Base-by-base conservation (phyloP, 129 eudicot genomes). In the Tagetes patula region DNA sequence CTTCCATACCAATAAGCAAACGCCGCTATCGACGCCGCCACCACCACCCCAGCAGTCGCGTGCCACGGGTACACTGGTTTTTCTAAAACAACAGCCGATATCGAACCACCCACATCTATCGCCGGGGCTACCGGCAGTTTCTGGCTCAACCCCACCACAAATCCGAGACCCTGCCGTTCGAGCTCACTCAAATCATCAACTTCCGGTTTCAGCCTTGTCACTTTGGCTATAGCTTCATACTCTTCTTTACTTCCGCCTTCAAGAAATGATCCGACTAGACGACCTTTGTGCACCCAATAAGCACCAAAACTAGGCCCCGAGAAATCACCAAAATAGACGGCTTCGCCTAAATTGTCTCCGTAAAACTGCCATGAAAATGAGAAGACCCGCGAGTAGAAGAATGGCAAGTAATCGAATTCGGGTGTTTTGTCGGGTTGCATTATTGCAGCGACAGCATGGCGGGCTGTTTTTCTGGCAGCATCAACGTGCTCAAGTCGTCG, bases 211-310 rank as follows among this genome's bases (percentile, higher is more conserved):
- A 86, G 84, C 84, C 96, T 80, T 8, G 97, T 86, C 38, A 82
- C 91, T 74, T 59, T 83, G 3, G 99, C 92, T 36, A 94, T 73
- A n/a, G 94, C 96, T 74, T 84, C 91, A 1, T 94, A 88, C 82
- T 94, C 91, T 70, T 94, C 99, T 85, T 86, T 90, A 65, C 89
- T 86, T 50, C 99, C 99, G 41, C 99, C 99, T 85, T 94, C 99
- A 0, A 94, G 93, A 54, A 94, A 94, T 1, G 99, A 90, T 43
- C 99, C 99, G 2, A 86, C 91, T 0, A 94, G 83, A 2, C 82
- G 88, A 27, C 99, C 94, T n/a, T 90, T 84, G 50, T 80, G 72
- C 53, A 94, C 85, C 97, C 97, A 94, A 61, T 94, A 94, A 3
- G 99, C 99, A 7, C 99, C 99, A 40, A 94, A 81, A n/a, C 85